Evolutionary conservation across 2,329 filamentous ascomycete genomes (phyloP), one percentile per base, ranked within the genome.

Genomic region (Alternaria sp.): DNA sequence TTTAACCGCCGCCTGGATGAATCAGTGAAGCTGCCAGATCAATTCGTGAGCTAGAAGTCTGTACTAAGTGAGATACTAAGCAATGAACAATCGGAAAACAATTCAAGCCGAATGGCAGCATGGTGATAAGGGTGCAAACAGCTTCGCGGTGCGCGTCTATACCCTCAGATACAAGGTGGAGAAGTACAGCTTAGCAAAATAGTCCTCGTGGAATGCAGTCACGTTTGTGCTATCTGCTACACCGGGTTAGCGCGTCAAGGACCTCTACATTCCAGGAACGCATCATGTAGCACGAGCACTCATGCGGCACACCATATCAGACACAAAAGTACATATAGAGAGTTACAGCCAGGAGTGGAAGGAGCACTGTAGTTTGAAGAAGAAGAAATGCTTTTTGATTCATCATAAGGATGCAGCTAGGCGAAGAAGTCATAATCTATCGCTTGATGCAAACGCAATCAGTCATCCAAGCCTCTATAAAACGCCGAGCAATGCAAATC

Each of bases 401-500:
- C 52, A 56, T 51, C 53, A 54, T 51, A 57, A 39, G 30, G 36
- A 61, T 52, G 41, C 58, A 54, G 49, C 51, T 54, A 63, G 51
- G 51, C 48, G 51, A 41, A 54, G 22, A 59, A 56, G 24, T 55
- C 51, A 48, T 48, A 30, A 52, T 64, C 59, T 60, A 64, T 60
- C 51, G 44, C 54, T 32, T 54, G 51, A 52, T 49, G 61, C 54
- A 43, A 54, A 56, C 57, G 47, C 54, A 56, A 34, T 47, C 57
- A 56, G 24, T 38, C 46, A 59, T 51, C 18, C 57, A 58, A 51
- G 61, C 53, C 39, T 67, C 65, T 67, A 67, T 54, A 57, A 42
- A 69, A 69, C 65, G 65, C 67, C 65, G 36, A 60, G 54, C 66
- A 58, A 70, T 67, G 66, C 67, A 69, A 61, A 42, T 64, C 49